These are phyloP conservation scores for Metroxylon sagu DNA, from an alignment of 176 grass and related monocot genomes.

Conservation along the genomic window DNA sequence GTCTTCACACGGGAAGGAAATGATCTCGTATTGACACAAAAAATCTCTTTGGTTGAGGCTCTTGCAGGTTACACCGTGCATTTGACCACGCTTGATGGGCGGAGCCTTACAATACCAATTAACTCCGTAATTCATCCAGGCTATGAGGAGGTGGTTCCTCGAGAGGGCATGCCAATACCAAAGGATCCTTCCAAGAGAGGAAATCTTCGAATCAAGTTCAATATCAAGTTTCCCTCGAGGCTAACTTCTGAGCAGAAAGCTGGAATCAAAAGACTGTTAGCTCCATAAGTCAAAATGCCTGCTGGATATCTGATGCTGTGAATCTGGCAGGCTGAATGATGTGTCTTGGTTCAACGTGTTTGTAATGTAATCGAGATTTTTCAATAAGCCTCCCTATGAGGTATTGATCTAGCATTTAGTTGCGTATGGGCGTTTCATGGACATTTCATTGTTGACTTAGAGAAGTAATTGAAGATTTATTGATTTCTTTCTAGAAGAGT, in stretches of 20 bases:
- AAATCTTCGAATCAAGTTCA: constrained; percentile 73
- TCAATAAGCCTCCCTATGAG: no score
- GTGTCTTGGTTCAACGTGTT: no score
- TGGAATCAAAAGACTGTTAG: constrained; percentile 62
- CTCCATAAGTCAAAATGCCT: constrained; percentile 12
- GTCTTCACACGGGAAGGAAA: constrained; percentile 10
- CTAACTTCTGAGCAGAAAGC: constrained; percentile 59
- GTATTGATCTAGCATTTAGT: no score
- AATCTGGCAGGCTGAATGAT: not conserved
- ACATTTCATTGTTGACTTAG: no score
- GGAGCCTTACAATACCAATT: not conserved
- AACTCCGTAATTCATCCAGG: constrained; percentile 1
- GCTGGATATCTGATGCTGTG: no score
- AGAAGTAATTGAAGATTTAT: no score
- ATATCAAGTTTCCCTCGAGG: constrained; percentile 68
- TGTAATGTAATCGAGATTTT: no score
- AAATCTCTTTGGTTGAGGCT: constrained; percentile 7
- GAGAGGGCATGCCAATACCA: constrained; percentile 69
- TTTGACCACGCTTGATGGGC: not conserved
- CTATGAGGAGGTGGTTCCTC: constrained; percentile 58
- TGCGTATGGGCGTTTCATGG: no score
- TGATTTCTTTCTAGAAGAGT: no score
- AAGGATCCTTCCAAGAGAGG: constrained; percentile 56
- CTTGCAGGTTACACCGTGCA: constrained; percentile 1
- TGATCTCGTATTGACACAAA: constrained; percentile 3